Evolutionary conservation across 2,329 filamentous ascomycete genomes (phyloP).

Genomic region (Aspergillus costaricaensis): DNA sequence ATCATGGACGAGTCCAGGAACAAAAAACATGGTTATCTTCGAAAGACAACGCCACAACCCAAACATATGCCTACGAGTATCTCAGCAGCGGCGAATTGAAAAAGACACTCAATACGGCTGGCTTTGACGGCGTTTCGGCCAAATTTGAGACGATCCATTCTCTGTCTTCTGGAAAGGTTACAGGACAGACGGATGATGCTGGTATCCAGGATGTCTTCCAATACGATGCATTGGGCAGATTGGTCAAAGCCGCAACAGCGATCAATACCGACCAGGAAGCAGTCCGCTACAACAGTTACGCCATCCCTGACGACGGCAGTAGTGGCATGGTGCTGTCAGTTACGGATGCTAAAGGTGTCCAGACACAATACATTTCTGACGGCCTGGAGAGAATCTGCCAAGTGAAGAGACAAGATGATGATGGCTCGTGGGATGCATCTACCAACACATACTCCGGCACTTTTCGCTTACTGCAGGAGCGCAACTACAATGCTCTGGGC

Average conservation of each 20-base stretch:
- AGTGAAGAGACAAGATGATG: not conserved
- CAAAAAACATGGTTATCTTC: not conserved
- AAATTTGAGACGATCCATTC: not conserved
- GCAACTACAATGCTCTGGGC: not conserved
- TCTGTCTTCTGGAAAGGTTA: not conserved
- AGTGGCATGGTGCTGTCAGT: not conserved
- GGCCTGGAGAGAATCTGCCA: not conserved
- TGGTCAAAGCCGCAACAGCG: not conserved
- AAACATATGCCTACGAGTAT: not conserved
- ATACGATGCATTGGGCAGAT: not conserved
- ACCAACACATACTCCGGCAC: not conserved
- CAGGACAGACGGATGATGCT: not conserved
- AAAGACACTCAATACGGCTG: too few relatives aligned
- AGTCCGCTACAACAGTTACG: not conserved
- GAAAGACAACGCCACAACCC: too few relatives aligned
- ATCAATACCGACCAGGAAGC: not conserved
- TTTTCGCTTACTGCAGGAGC: not conserved
- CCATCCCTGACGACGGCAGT: not conserved
- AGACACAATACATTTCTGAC: not conserved
- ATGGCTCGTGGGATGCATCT: not conserved
- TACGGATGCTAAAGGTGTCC: not conserved
- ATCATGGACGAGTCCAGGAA: not conserved
- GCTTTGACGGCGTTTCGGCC: not conserved
- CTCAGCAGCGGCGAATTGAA: not conserved
- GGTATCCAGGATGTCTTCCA: not conserved